These are phyloP conservation scores for Melampsora larici-populina DNA, from an alignment of 1,284 basidiomycete species.

Conservation along the genomic window DNA sequence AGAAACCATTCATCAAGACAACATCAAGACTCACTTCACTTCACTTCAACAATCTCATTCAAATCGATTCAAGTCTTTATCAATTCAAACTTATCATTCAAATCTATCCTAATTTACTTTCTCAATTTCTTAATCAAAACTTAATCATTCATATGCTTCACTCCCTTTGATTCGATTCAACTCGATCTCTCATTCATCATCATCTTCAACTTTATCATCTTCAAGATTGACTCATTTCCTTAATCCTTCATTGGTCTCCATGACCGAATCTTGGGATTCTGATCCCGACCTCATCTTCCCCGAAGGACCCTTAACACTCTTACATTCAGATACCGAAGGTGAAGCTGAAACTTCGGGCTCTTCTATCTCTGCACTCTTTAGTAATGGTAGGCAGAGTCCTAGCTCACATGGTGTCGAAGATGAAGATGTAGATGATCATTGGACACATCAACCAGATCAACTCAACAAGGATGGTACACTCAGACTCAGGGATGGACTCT, in stretches of 20 bases:
- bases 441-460: background rate
- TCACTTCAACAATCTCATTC: no score
- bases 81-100: no score
- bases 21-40: no score
- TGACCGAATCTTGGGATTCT: conserved; percentile 42
- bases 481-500: background rate
- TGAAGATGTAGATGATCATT: conserved; percentile 4
- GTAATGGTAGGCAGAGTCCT: conserved; percentile 7
- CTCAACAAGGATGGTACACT: background rate
- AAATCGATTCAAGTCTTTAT: no score
- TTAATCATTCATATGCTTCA: no score
- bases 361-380: conserved; percentile 30
- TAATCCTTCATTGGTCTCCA: background rate
- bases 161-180: no score
- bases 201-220: no score
- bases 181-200: no score
- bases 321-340: conserved; percentile 39
- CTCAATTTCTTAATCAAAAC: no score
- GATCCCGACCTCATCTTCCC: conserved; percentile 39
- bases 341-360: conserved; percentile 26
- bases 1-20: no score
- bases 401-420: conserved; percentile 15
- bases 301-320: conserved; percentile 34
- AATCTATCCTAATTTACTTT: no score
- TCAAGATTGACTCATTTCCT: background rate